These are phyloP conservation scores for Wickerhamiella allomyrinae DNA, from an alignment of 805 yeast genomes.

Conservation along the genomic window DNA sequence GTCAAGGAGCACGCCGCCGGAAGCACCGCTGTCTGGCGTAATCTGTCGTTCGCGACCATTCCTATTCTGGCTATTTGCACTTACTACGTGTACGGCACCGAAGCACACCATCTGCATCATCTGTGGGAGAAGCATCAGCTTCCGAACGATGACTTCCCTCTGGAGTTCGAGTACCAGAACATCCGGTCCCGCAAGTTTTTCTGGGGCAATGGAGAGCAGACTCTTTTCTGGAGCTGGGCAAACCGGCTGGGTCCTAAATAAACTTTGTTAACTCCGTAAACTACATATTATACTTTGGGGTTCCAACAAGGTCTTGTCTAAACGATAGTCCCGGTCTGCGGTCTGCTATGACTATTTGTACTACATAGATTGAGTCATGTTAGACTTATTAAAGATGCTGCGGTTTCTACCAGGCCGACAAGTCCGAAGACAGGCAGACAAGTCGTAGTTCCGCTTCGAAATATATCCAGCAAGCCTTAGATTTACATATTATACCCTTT, in stretches of 20 bases:
- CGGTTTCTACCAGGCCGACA: too few species aligned
- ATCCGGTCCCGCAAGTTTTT: conserved; percentile 74
- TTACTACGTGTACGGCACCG: conserved; percentile 67
- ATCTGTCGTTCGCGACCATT: conserved; percentile 65
- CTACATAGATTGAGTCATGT: too few species aligned
- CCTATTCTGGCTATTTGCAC: conserved; percentile 72
- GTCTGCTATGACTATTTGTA: too few species aligned
- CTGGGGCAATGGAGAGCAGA: conserved; percentile 99
- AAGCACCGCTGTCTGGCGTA: conserved; percentile 73
- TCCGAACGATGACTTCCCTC: conserved; percentile 86
- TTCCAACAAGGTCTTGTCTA: too few species aligned
- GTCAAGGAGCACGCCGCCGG: conserved; percentile 66
- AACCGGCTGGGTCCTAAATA: conserved; percentile 65
- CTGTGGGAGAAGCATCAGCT: conserved; percentile 40
- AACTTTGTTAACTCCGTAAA: too few species aligned
- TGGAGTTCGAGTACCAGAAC: conserved; percentile 82
- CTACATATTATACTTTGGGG: too few species aligned
- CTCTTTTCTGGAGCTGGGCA: conserved; percentile 90
- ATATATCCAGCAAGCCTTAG: too few species aligned
- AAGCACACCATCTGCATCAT: conserved; percentile 82
- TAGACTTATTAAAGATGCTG: too few species aligned
- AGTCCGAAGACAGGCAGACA: too few species aligned
- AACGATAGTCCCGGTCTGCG: too few species aligned
- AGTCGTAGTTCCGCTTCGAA: too few species aligned
- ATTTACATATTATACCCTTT: too few species aligned